A percentile compares a stretch with the other conserved stretches of the same genome.
Evolutionary conservation across 768 basidiomycete genomes (phyloP).

Genomic region (Obba rivulosa): DNA sequence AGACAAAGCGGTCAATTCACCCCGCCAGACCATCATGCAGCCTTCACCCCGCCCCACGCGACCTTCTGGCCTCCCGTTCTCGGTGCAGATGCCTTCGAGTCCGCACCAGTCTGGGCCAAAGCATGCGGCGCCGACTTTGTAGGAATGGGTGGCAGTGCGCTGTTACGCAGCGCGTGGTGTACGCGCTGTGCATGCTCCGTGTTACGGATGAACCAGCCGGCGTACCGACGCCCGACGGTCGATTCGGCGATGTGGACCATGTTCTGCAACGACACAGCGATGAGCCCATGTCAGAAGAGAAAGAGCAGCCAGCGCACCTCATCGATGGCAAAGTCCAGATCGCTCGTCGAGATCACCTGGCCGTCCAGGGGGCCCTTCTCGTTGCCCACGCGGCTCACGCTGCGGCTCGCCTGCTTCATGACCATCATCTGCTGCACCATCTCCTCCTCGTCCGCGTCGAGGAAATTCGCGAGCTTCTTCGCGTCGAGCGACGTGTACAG

Average conservation of each 20-base stretch:
- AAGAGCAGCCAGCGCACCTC: slow-evolving; percentile 50
- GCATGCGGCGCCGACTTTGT: slow-evolving; percentile 8
- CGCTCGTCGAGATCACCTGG: slow-evolving; percentile 82
- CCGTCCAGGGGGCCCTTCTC: slow-evolving; percentile 71
- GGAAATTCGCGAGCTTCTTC: slow-evolving; percentile 85
- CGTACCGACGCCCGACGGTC: slow-evolving; percentile 88
- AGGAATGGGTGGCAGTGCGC: slow-evolving; percentile 40
- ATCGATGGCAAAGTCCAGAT: slow-evolving; percentile 93
- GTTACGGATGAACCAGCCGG: slow-evolving; percentile 96
- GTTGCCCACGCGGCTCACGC: slow-evolving; percentile 50
- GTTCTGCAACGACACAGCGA: slow-evolving; percentile 46
- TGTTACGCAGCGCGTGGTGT: slow-evolving; percentile 65
- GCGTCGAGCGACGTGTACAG: slow-evolving; percentile 93
- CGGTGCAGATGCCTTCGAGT: slow-evolving; percentile 20
- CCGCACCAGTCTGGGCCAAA: slow-evolving; percentile 11
- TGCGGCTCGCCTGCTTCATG: slow-evolving; percentile 84
- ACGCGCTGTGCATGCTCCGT: slow-evolving; percentile 89
- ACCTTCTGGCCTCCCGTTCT: slow-evolving; percentile 48
- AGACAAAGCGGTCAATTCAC: not conserved
- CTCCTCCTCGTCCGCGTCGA: slow-evolving; percentile 89
- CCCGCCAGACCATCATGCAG: slow-evolving; percentile 11
- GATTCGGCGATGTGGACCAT: slow-evolving; percentile 97
- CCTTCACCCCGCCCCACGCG: slow-evolving; percentile 46
- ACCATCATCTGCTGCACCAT: slow-evolving; percentile 97
- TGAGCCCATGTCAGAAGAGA: not conserved